A percentile compares a stretch with the other conserved stretches of the same genome.
Evolutionary conservation across 1,284 basidiomycete species (phyloP).

Genomic region (Leccinum pseudoinsigne): DNA sequence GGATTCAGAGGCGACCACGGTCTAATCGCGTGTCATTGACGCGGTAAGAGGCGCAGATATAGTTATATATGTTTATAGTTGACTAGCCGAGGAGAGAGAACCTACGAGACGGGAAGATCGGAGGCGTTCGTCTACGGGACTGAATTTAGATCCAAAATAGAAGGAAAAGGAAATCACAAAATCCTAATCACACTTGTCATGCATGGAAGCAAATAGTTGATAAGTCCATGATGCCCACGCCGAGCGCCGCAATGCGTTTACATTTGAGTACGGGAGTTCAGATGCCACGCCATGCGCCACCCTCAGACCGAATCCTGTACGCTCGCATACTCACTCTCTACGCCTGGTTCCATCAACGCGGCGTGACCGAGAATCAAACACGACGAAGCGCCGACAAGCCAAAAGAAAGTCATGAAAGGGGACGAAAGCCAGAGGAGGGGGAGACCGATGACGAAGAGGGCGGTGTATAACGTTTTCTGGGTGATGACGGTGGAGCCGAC

Average conservation of each 20-base stretch:
- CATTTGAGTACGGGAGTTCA: neutral
- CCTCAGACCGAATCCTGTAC: constrained; percentile 66
- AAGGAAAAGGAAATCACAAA: neutral
- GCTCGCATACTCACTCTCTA: constrained; percentile 85
- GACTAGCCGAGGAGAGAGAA: neutral
- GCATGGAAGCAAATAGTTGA: neutral
- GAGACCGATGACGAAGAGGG: constrained; percentile 76
- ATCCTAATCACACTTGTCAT: neutral
- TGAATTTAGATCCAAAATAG: neutral
- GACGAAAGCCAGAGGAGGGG: constrained; percentile 70
- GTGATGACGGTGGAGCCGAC: constrained; percentile 79
- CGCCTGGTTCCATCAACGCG: constrained; percentile 81
- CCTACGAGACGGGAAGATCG: neutral
- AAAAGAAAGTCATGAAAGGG: constrained; percentile 74
- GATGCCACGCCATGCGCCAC: neutral
- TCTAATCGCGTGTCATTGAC: neutral
- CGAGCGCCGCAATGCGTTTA: neutral
- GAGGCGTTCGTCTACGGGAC: neutral
- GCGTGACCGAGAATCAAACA: constrained; percentile 82
- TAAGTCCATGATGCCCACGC: neutral
- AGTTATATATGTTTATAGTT: neutral
- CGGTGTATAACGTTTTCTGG: constrained; percentile 82
- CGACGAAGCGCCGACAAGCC: constrained; percentile 74
- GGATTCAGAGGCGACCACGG: neutral
- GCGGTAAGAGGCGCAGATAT: neutral